Percentiles rank a stretch among this genome's conserved stretches.
Evolutionary conservation across 192 early-diverging fungal genomes (phyloP).

Genomic region (Coemansia sp.): DNA sequence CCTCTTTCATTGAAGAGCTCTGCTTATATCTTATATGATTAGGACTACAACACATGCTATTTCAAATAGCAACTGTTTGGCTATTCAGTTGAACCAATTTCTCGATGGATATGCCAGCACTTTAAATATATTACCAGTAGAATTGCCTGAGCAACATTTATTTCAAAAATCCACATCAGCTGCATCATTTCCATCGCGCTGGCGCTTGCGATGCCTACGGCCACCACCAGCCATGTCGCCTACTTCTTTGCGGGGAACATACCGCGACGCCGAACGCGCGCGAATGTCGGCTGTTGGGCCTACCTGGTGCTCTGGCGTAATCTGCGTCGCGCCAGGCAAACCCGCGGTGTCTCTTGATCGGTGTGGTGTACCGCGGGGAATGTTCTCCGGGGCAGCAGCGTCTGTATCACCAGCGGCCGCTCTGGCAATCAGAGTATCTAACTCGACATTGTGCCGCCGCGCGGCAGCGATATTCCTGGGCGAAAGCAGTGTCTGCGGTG

Average conservation of each 20-base stretch:
- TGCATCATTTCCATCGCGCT: neutral
- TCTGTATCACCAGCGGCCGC: neutral
- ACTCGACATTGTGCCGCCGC: constrained; percentile 6
- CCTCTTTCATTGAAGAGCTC: no score
- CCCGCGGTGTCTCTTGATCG: neutral
- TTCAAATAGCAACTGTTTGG: no score
- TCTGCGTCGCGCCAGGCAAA: neutral
- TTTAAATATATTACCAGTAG: no score
- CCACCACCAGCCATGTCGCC: constrained; percentile 40
- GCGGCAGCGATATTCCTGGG: constrained; percentile 37
- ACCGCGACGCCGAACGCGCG: constrained; percentile 28
- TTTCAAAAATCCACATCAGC: neutral
- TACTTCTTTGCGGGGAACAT: constrained; percentile 30
- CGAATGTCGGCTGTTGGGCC: constrained; percentile 20
- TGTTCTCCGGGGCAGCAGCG: neutral
- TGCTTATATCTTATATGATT: no score
- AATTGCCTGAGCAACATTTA: no score
- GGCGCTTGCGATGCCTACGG: constrained; percentile 36
- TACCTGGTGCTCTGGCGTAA: constrained; percentile 41
- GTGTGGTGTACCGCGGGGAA: constrained; percentile 8
- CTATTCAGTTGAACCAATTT: no score
- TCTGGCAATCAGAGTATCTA: constrained; percentile 3
- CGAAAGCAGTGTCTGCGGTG: constrained; percentile 39
- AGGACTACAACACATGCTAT: no score
- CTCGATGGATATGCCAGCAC: no score